Percentiles rank a stretch among this genome's conserved stretches.
Conservation (phyloP, 495 filamentous ascomycete species). For the Hypoxylon intermedium region DNA sequence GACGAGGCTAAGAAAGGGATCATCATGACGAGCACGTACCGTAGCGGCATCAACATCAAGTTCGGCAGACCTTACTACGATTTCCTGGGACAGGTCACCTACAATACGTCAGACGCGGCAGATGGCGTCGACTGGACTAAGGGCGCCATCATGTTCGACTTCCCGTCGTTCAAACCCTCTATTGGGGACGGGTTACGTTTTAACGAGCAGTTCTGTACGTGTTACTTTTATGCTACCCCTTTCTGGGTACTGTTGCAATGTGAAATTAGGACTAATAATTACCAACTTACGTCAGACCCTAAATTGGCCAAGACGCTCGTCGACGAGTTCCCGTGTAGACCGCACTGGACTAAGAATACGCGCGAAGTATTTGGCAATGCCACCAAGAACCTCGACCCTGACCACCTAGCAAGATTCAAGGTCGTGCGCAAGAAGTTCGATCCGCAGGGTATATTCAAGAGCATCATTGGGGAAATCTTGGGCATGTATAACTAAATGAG, state of each 20-base stretch:
- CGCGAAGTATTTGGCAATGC: slow-evolving; percentile 53
- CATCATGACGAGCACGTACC: slow-evolving; percentile 56
- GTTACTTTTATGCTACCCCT: neutral
- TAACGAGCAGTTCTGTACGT: slow-evolving; percentile 58
- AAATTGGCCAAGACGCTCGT: slow-evolving; percentile 55
- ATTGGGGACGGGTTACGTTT: slow-evolving; percentile 56
- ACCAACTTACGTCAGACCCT: slow-evolving; percentile 38
- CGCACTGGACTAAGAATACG: slow-evolving; percentile 62
- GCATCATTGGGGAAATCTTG: slow-evolving; percentile 55
- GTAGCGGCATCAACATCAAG: slow-evolving; percentile 62
- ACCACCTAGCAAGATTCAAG: slow-evolving; percentile 55
- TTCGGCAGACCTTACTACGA: slow-evolving; percentile 58
- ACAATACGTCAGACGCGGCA: slow-evolving; percentile 52
- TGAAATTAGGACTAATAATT: slow-evolving; percentile 16
- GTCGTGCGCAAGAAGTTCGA: slow-evolving; percentile 54
- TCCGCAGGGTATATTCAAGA: slow-evolving; percentile 55
- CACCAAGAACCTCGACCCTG: slow-evolving; percentile 55
- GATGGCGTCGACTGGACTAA: slow-evolving; percentile 56
- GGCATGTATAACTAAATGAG: slow-evolving; percentile 44
- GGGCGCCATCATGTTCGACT: slow-evolving; percentile 62
- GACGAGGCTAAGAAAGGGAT: slow-evolving; percentile 49
- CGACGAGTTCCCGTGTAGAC: slow-evolving; percentile 56
- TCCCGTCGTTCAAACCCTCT: slow-evolving; percentile 52
- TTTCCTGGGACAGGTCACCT: slow-evolving; percentile 57
- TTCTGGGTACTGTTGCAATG: neutral